Base-by-base conservation (phyloP, 805 yeast species). In the Lipomyces kockii region DNA sequence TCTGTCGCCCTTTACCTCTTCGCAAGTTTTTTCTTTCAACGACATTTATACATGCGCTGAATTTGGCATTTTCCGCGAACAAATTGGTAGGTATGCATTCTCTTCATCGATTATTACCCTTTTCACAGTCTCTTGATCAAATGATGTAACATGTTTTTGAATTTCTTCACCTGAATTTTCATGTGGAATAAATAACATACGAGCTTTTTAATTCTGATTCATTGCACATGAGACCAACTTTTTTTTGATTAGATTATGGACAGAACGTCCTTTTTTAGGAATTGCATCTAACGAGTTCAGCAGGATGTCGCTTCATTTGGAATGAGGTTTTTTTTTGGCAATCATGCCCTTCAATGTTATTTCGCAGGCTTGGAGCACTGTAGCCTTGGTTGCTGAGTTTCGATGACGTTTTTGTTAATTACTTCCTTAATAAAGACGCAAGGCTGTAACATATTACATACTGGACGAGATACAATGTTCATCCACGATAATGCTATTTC, bases 161-260 rank as follows among this genome's bases (percentile, higher is more conserved):
- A 80, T 78, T 79, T 79, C 81, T 79, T 80, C 81, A 78, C 73
- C 81, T 76, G 81, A 79, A 78, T 57, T 35, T 46, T 65, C 69
- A 55, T 74, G 78, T 74, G 76, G 76, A 75, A 77, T 17, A 35
- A 77, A 66, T 67, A 74, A 75, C 72, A 69, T 68, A 64, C 74
- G 82, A 80, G 82, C 82, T 80, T 80, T 80, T 80, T 80, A 80
- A 80, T 81, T 77, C 82, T 80, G 82, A 80, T 67, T 54, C 35
- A 8, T n/a, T 3, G 20, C 22, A n/a, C 49, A n/a, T 17, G 49
- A 43, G 49, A 43, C 49, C n/a, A 43, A n/a, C 2, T 51, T n/a
- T 46, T 46, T 22, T 29, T 6, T 58, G 14, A 22, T 27, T 17
- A 43, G 11, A 5, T n/a, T 43, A 37, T 37, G 39, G 39, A 37